phyloP scores from a whole-genome alignment of 805 yeast species.

The Metschnikowia lunata region DNA sequence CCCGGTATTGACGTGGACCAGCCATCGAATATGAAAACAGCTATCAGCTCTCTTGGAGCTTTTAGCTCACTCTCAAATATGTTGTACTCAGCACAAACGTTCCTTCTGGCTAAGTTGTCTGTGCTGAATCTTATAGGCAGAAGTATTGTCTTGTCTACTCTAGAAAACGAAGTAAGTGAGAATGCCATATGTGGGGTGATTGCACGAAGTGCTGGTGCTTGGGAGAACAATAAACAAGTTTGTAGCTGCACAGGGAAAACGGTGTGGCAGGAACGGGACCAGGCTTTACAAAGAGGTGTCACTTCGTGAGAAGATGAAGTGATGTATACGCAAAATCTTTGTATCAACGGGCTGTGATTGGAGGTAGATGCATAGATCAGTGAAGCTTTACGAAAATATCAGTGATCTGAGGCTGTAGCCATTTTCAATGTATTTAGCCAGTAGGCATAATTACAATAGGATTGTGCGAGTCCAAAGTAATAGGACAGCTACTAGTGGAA shows the following conservation, averaged over 20 bases:
- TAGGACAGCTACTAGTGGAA: too few species aligned
- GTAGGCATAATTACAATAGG: too few species aligned
- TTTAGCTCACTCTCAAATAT: constrained; percentile 6
- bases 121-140: constrained; percentile 70
- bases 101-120: constrained; percentile 40
- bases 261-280: constrained; percentile 89
- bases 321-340: too few species aligned
- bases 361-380: too few species aligned
- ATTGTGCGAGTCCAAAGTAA: too few species aligned
- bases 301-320: constrained; percentile 15
- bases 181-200: constrained; percentile 74
- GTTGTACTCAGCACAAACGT: constrained; percentile 34
- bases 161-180: constrained; percentile 34
- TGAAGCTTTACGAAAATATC: too few species aligned
- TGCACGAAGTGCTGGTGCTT: constrained; percentile 94
- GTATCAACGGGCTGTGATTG: too few species aligned
- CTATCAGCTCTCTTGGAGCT: constrained; percentile 36
- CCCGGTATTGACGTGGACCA: constrained; percentile 32
- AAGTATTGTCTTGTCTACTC: constrained; percentile 46
- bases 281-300: constrained; percentile 62
- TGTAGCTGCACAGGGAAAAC: constrained; percentile 95
- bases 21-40: constrained; percentile 24
- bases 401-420: too few species aligned
- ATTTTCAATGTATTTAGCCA: too few species aligned
- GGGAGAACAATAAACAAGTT: constrained; percentile 92